These are phyloP conservation scores for Triticum urartu DNA, from an alignment of 176 grass and related monocot genomes.

Conservation along the genomic window DNA sequence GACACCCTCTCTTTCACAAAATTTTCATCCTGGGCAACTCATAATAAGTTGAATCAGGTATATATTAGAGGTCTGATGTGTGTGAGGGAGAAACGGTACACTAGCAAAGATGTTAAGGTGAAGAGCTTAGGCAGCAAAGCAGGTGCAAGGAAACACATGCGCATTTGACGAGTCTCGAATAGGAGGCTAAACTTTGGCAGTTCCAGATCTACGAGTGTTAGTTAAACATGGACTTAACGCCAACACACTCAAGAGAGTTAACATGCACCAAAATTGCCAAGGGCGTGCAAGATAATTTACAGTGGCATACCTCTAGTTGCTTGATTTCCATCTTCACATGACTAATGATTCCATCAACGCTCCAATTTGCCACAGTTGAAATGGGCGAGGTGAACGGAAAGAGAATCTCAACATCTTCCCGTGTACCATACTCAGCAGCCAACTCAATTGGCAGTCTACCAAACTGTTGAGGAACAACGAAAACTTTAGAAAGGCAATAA, in stretches of 20 bases:
- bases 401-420: too few species aligned
- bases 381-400: too few species aligned
- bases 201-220: not conserved
- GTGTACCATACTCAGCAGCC: too few species aligned
- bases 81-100: not conserved
- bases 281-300: not conserved
- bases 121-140: not conserved
- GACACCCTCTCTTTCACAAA: constrained; percentile 9
- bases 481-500: too few species aligned
- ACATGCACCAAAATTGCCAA: not conserved
- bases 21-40: constrained; percentile 7
- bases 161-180: not conserved
- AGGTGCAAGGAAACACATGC: too few species aligned
- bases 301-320: constrained; percentile 8
- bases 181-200: not conserved
- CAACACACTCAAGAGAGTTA: not conserved
- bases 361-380: too few species aligned
- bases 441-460: too few species aligned
- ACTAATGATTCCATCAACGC: too few species aligned
- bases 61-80: too few species aligned
- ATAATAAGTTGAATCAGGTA: too few species aligned
- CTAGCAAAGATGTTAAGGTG: not conserved
- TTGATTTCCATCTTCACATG: too few species aligned
- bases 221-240: not conserved
- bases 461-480: too few species aligned